phyloP scores from a whole-genome alignment of 345 rosid species.

The Boechera retrofracta region DNA sequence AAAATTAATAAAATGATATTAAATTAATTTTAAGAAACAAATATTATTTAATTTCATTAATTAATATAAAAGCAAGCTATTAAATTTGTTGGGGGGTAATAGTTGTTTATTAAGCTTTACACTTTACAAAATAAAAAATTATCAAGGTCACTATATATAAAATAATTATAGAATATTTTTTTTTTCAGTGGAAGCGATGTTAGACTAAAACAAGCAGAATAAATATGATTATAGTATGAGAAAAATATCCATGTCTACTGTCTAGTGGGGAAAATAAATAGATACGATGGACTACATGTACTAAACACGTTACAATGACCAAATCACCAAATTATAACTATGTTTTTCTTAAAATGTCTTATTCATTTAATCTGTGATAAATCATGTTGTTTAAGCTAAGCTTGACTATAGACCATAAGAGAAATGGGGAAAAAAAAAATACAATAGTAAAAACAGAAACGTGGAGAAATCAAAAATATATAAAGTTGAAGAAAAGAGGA shows the following conservation, averaged over 20 bases:
- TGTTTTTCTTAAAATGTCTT: not conserved
- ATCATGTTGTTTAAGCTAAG: not conserved
- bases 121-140: too few relatives aligned
- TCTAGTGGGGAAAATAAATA: not conserved
- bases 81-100: too few relatives aligned
- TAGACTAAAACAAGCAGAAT: not conserved
- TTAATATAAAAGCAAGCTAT: too few relatives aligned
- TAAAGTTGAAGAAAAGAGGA: conserved; percentile 21
- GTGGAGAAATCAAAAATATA: not conserved
- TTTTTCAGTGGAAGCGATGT: too few relatives aligned
- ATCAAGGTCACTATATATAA: too few relatives aligned
- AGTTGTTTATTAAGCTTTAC: too few relatives aligned
- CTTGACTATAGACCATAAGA: too few relatives aligned
- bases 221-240: conserved; percentile 1
- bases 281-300: not conserved
- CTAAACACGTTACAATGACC: not conserved
- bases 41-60: too few relatives aligned
- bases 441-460: conserved; percentile 15
- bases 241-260: not conserved
- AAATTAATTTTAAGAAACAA: too few relatives aligned
- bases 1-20: too few relatives aligned
- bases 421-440: too few relatives aligned
- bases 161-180: too few relatives aligned
- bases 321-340: not conserved
- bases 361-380: conserved; percentile 2